Percentiles rank a stretch among this genome's conserved stretches.
Evolutionary conservation across 1,139 yeast species (phyloP).

Genomic region (Yamadazyma jaroonii): DNA sequence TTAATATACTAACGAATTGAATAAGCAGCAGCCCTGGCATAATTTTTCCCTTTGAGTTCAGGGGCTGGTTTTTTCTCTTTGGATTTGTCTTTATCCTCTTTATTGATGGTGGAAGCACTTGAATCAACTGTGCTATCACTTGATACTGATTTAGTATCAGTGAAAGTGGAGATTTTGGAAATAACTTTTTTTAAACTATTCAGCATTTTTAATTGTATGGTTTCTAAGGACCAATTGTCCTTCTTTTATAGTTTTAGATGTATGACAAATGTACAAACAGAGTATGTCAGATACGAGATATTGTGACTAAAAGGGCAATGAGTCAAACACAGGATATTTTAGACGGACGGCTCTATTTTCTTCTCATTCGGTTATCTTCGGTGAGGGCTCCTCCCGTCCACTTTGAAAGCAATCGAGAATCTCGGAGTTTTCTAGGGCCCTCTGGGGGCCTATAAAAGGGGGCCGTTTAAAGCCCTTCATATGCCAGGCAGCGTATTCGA

Average conservation of each 20-base stretch:
- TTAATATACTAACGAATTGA: background rate
- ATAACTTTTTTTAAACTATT: constrained; percentile 4
- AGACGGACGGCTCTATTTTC: too few relatives aligned
- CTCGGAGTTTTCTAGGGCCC: too few relatives aligned
- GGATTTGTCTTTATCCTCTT: background rate
- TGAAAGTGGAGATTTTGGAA: constrained; percentile 7
- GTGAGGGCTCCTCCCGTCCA: too few relatives aligned
- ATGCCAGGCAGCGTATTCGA: too few relatives aligned
- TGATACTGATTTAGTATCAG: constrained; percentile 8
- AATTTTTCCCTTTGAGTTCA: background rate
- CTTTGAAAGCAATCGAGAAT: too few relatives aligned
- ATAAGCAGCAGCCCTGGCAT: constrained; percentile 3
- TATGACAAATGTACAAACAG: too few relatives aligned
- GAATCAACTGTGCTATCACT: constrained; percentile 2
- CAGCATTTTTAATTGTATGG: too few relatives aligned
- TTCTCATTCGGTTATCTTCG: too few relatives aligned
- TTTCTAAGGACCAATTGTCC: background rate
- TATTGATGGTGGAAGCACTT: background rate
- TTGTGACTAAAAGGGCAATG: background rate
- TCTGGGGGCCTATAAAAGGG: too few relatives aligned
- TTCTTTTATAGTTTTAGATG: too few relatives aligned
- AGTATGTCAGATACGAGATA: background rate
- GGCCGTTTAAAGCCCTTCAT: too few relatives aligned
- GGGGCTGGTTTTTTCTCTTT: background rate
- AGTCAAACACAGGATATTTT: background rate